phyloP scores from a whole-genome alignment of 495 filamentous ascomycete species.

The Penicillium lagena region DNA sequence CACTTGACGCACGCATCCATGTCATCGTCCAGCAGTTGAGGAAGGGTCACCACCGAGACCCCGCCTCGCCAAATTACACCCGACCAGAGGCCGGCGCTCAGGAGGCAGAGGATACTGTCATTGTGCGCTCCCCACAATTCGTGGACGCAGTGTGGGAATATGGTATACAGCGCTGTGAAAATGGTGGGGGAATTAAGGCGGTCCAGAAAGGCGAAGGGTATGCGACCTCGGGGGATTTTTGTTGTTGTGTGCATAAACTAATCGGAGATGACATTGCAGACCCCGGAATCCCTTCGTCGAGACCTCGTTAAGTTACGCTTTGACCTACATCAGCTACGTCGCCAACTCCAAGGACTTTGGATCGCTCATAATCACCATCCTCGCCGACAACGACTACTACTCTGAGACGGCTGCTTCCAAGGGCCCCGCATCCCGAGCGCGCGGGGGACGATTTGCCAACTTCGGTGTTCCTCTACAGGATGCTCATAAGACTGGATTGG shows the following conservation, averaged over 20 bases:
- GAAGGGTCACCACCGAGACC: constrained; percentile 23
- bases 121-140: constrained; percentile 90
- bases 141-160: constrained; percentile 80
- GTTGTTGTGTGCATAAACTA: too few species aligned
- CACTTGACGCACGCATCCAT: constrained; percentile 89
- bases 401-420: constrained; percentile 55
- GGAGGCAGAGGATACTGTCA: constrained; percentile 48
- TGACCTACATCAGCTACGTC: constrained; percentile 68
- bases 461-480: constrained; percentile 68
- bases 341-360: constrained; percentile 50
- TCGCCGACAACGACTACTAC: constrained; percentile 96
- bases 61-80: constrained; percentile 9
- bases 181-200: constrained; percentile 71
- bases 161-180: constrained; percentile 56
- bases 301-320: constrained; percentile 77
- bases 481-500: constrained; percentile 94
- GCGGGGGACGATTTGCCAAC: constrained; percentile 56
- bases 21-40: constrained; percentile 59
- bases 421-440: constrained; percentile 13
- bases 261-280: constrained; percentile 8
- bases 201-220: constrained; percentile 71
- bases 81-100: constrained; percentile 11
- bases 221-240: constrained; percentile 19
- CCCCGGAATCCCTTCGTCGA: constrained; percentile 79
- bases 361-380: constrained; percentile 71